A percentile compares a stretch with the other conserved stretches of the same genome.
Conservation (phyloP, 768 basidiomycete species). For the Antrodiella citrinella region DNA sequence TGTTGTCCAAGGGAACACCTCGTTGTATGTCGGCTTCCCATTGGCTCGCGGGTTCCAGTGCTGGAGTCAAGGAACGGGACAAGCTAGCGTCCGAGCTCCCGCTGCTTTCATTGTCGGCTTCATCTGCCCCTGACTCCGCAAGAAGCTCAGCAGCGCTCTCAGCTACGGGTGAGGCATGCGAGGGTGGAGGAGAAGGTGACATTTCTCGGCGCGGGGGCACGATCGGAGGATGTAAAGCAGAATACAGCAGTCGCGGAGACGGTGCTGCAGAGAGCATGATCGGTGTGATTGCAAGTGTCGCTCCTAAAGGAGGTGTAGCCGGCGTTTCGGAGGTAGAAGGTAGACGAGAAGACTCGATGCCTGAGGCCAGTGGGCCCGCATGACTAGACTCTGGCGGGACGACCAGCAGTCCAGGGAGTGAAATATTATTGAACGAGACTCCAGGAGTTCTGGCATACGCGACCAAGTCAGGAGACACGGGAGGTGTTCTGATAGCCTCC, state of each 20-base stretch:
- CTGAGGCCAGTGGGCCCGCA: neutral
- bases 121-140: neutral
- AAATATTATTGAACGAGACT: neutral
- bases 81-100: constrained; percentile 38
- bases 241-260: neutral
- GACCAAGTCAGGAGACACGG: neutral
- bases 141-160: neutral
- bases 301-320: constrained; percentile 10
- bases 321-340: neutral
- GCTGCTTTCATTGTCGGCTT: constrained; percentile 10
- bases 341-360: neutral
- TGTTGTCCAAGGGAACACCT: constrained; percentile 35
- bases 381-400: neutral
- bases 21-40: constrained; percentile 38
- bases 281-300: constrained; percentile 7
- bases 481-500: constrained; percentile 39
- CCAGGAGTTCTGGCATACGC: neutral
- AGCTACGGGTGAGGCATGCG: neutral
- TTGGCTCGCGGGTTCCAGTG: constrained; percentile 29
- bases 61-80: neutral
- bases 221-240: neutral
- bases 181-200: constrained; percentile 1
- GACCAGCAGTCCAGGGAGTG: neutral
- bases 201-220: neutral
- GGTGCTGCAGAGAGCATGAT: constrained; percentile 9